These are phyloP conservation scores for Aspergillus heteromorphus DNA, from an alignment of 495 filamentous ascomycete species.

Conservation along the genomic window DNA sequence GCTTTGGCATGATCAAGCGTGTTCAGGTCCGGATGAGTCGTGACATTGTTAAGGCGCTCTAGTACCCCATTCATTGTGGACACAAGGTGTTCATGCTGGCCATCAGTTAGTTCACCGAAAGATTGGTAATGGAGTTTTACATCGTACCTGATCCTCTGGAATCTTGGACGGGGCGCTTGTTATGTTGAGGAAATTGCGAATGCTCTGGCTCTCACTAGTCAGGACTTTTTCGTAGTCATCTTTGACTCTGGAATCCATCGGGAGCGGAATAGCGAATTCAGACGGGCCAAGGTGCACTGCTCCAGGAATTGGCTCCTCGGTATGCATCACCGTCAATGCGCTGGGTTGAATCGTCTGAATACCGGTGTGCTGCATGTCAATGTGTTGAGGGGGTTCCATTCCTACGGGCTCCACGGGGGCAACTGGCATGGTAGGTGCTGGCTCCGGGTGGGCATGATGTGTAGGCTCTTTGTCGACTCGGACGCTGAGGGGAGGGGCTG, in stretches of 20 bases:
- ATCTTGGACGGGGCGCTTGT: constrained; percentile 9
- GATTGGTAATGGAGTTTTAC: too few species aligned
- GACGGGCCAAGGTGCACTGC: constrained; percentile 36
- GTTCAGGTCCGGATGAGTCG: constrained; percentile 53
- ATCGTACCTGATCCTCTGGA: constrained; percentile 20
- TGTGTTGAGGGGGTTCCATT: constrained; percentile 1
- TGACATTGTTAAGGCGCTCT: constrained; percentile 40
- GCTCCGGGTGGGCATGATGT: neutral
- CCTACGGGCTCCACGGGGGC: neutral
- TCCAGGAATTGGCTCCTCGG: constrained; percentile 29
- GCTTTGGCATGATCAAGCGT: constrained; percentile 33
- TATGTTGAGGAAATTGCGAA: constrained; percentile 22
- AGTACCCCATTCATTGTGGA: constrained; percentile 36
- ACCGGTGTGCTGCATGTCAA: constrained; percentile 17
- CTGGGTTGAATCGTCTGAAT: constrained; percentile 42
- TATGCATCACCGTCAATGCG: constrained; percentile 30
- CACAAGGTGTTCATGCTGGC: constrained; percentile 20
- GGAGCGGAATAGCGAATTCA: constrained; percentile 41
- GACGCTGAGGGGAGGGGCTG: constrained; percentile 34
- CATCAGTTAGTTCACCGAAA: neutral
- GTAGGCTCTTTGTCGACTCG: constrained; percentile 13
- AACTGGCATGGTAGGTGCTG: neutral
- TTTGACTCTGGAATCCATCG: constrained; percentile 43
- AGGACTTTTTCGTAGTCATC: constrained; percentile 39
- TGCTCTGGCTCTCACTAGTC: constrained; percentile 17